Base-by-base conservation (phyloP, 2,329 filamentous ascomycete genomes). In the Phaeosphaeria sp. region DNA sequence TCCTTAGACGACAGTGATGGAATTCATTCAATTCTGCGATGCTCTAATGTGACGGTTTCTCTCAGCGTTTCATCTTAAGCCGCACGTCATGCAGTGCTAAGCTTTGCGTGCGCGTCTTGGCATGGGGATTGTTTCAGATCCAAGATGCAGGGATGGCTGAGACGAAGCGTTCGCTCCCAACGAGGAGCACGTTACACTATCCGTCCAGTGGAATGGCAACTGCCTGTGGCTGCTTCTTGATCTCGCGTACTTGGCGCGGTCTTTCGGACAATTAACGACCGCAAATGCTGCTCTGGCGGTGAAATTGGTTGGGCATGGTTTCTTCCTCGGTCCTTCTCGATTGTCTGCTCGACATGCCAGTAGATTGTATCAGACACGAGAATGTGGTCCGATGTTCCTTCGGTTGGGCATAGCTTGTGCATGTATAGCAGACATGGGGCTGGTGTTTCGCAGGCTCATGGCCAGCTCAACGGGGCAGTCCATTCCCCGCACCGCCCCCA, bases 381-480 rank as follows among this genome's bases (percentile, higher is more conserved):
- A n/a, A n/a, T 39, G 7, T 39, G 36, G 15, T n/a, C 15, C 15
- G 17, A 17, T 13, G 13, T n/a, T 7, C 15, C 15, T 6, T 39
- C 11, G 36, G 7, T 39, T 39, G 36, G 36, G 36, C 36, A 39
- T 39, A 15, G 36, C 17, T 6, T 15, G 36, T 39, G 36, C 36
- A 4, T 15, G 15, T 39, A 6, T 39, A 5, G 25, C 17, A 13
- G 36, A 6, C 13, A 7, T 2, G 4, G 3, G 13, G 36, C 15
- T 39, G 36, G 36, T n/a, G 17, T 39, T n/a, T 39, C 3, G 15
- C 36, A 39, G 36, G 17, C 17, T 39, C 17, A n/a, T 39, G 13
- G 36, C 15, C 13, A 44, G 17, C 39, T 75, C 70, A 77, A 51
- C 74, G 65, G 3, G 74, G 74, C 13, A 77, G 59, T n/a, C 73